phyloP scores from a whole-genome alignment of 2,329 filamentous ascomycete genomes.

The Leptosphaerulina australis region DNA sequence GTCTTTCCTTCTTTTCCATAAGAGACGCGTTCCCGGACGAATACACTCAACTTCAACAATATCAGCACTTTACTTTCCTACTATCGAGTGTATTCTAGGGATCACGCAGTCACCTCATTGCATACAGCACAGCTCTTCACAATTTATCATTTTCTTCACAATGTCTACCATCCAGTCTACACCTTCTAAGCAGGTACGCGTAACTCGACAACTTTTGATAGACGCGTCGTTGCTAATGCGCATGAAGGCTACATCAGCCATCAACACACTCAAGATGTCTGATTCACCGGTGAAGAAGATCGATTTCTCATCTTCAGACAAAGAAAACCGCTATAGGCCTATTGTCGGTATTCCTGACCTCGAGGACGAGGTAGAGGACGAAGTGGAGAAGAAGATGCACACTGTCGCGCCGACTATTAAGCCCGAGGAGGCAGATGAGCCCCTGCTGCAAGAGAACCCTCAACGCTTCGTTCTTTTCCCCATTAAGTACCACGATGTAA shows the following conservation, averaged over 20 bases:
- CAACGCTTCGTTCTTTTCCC: constrained; percentile 97
- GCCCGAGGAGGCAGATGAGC: constrained; percentile 79
- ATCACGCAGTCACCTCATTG: constrained; percentile 21
- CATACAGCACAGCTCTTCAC: constrained; percentile 16
- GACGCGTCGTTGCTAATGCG: constrained; percentile 48
- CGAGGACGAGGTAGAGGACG: constrained; percentile 39
- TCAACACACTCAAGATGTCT: constrained; percentile 85
- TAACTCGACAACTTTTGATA: constrained; percentile 39
- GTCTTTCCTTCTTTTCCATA: constrained; percentile 27
- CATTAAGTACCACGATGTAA: constrained; percentile 98
- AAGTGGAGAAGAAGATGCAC: constrained; percentile 57
- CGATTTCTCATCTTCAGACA: constrained; percentile 72
- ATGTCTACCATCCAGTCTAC: constrained; percentile 77
- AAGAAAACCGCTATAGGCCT: constrained; percentile 77
- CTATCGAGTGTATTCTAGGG: constrained; percentile 28
- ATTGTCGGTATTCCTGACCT: constrained; percentile 59
- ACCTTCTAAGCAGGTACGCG: constrained; percentile 72
- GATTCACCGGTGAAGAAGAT: constrained; percentile 92
- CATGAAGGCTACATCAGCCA: constrained; percentile 77
- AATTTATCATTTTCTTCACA: constrained; percentile 44
- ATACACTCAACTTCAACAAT: constrained; percentile 30
- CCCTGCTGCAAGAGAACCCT: constrained; percentile 92
- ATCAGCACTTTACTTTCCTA: constrained; percentile 30
- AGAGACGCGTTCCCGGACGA: constrained; percentile 30
- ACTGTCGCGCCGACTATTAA: constrained; percentile 59